Conservation (phyloP, 1,284 basidiomycete genomes). For the Xanthoconium separans region DNA sequence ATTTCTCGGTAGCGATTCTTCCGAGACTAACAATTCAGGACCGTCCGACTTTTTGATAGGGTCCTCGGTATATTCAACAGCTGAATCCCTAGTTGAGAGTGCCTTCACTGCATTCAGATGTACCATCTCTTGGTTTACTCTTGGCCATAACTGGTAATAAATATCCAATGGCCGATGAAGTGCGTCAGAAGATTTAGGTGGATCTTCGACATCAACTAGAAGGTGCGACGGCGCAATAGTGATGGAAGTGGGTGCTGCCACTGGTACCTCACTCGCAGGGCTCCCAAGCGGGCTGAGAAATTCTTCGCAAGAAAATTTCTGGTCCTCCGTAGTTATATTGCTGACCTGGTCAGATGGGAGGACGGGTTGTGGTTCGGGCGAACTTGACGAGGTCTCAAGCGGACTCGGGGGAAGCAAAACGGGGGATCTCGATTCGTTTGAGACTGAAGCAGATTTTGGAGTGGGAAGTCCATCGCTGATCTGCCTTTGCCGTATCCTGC, state of each 20-base stretch:
- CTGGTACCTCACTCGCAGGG: conserved; percentile 7
- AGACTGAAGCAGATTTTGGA: not conserved
- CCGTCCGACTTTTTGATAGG: not conserved
- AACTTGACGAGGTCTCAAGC: not conserved
- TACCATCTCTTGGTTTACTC: conserved; percentile 29
- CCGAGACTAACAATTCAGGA: not conserved
- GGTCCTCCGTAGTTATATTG: conserved; percentile 1
- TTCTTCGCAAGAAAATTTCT: conserved; percentile 16
- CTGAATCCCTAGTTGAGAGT: not conserved
- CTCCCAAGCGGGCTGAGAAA: conserved; percentile 30
- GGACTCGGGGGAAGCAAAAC: not conserved
- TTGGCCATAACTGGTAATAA: conserved; percentile 28
- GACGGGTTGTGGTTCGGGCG: not conserved
- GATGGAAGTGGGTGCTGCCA: not conserved
- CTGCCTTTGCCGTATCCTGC: conserved; percentile 36
- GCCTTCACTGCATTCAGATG: conserved; percentile 11
- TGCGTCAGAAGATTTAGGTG: not conserved
- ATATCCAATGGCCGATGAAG: conserved; percentile 14
- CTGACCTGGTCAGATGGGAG: not conserved
- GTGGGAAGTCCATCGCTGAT: conserved; percentile 13
- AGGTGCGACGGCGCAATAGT: conserved; percentile 2
- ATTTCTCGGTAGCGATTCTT: not conserved
- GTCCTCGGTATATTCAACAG: not conserved
- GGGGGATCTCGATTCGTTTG: not conserved
- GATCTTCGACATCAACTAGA: conserved; percentile 9